A percentile compares a stretch with the other conserved stretches of the same genome.
phyloP scores from a whole-genome alignment of 2,329 filamentous ascomycete species.

The Colletotrichum sp. region DNA sequence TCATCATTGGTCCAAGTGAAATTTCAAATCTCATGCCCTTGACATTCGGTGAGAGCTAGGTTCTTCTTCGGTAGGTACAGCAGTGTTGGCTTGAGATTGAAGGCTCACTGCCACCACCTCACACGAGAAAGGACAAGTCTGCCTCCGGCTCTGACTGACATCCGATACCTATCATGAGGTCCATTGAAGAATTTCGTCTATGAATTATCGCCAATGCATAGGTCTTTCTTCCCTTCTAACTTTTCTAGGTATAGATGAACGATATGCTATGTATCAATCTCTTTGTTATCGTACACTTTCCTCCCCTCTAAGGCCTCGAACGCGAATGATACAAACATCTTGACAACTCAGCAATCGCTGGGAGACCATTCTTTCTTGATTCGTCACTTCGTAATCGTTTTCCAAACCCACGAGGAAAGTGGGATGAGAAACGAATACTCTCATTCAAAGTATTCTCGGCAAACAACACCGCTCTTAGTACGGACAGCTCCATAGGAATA shows the following conservation, averaged over 20 bases:
- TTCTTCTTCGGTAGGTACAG: neutral
- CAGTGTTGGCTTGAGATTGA: neutral
- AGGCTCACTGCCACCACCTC: neutral
- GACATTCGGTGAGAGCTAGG: neutral
- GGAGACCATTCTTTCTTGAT: neutral
- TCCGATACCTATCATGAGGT: neutral
- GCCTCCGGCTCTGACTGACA: neutral
- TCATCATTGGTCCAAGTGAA: neutral
- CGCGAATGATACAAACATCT: neutral
- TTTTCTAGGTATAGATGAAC: too few species aligned
- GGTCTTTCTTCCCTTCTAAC: too few species aligned
- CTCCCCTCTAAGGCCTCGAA: neutral
- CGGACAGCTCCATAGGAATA: neutral
- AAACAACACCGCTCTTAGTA: neutral
- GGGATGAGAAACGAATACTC: neutral
- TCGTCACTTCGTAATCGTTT: fast-evolving
- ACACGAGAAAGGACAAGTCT: neutral
- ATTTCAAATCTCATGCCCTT: neutral
- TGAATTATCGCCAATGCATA: neutral
- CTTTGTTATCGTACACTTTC: neutral
- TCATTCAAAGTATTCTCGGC: fast-evolving
- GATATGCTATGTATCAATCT: neutral
- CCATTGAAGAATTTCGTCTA: neutral
- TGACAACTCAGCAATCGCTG: neutral
- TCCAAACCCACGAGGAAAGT: neutral